Conservation (phyloP, 208 protist genomes). For the Leishmania arabica region DNA sequence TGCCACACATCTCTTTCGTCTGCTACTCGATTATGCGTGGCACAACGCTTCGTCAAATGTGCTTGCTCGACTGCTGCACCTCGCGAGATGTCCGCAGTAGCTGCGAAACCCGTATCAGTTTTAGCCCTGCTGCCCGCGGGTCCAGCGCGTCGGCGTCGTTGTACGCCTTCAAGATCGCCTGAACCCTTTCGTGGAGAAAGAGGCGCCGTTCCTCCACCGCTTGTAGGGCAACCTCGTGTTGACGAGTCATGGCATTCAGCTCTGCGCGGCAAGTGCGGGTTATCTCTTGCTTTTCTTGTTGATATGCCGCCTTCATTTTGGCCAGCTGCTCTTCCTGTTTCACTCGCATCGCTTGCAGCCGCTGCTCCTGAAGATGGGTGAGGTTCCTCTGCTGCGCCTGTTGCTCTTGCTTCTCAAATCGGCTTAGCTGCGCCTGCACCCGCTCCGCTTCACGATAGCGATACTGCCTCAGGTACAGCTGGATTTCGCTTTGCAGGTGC, state of each 20-base stretch:
- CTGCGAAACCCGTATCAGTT: constrained; percentile 26
- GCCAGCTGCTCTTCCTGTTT: constrained; percentile 10
- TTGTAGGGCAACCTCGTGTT: constrained; percentile 28
- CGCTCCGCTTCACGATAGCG: constrained; percentile 49
- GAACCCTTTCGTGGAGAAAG: constrained; percentile 14
- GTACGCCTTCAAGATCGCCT: constrained; percentile 14
- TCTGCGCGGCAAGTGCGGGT: constrained; percentile 19
- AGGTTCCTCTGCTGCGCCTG: constrained; percentile 23
- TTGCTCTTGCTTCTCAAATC: constrained; percentile 33
- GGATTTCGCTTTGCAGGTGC: constrained; percentile 33
- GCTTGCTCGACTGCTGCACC: not conserved
- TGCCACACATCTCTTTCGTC: not conserved
- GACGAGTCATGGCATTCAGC: constrained; percentile 33
- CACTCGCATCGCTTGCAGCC: constrained; percentile 18
- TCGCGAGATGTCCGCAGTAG: constrained; percentile 5
- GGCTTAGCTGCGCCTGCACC: constrained; percentile 28
- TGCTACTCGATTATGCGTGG: not conserved
- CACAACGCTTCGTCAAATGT: not conserved
- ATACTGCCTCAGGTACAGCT: constrained; percentile 35
- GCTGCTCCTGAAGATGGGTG: constrained; percentile 27
- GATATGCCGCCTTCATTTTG: constrained; percentile 12
- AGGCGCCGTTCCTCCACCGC: constrained; percentile 18
- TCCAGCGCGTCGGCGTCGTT: constrained; percentile 19
- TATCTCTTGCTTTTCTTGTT: constrained; percentile 24
- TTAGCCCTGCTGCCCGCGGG: constrained; percentile 16